Evolutionary conservation across 495 filamentous ascomycete species (phyloP).

Genomic region (Filosporella fistucella): DNA sequence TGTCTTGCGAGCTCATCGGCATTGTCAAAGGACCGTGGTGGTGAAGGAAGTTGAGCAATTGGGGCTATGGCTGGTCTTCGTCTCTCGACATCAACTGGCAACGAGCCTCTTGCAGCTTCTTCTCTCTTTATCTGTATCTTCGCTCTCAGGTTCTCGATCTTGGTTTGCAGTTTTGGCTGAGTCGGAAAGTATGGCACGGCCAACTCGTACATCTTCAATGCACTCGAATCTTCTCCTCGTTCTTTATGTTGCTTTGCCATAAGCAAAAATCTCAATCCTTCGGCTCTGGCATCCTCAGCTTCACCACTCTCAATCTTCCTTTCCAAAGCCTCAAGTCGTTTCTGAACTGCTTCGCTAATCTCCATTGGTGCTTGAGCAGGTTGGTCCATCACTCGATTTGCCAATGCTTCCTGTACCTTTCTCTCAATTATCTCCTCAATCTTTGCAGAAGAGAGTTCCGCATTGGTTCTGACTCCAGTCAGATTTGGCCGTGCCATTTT

Average conservation of each 20-base stretch:
- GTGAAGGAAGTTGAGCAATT: slow-evolving; percentile 12
- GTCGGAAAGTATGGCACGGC: slow-evolving; percentile 83
- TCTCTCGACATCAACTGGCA: slow-evolving; percentile 5
- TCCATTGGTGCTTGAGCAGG: slow-evolving; percentile 47
- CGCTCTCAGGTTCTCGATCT: slow-evolving; percentile 67
- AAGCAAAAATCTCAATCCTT: slow-evolving; percentile 78
- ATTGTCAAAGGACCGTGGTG: slow-evolving; percentile 12
- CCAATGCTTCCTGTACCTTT: slow-evolving; percentile 85
- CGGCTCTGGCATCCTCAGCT: slow-evolving; percentile 66
- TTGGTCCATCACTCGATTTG: slow-evolving; percentile 54
- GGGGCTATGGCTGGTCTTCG: slow-evolving; percentile 11
- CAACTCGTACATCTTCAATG: slow-evolving; percentile 80
- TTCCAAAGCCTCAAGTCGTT: slow-evolving; percentile 78
- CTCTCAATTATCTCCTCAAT: slow-evolving; percentile 90
- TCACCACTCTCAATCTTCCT: slow-evolving; percentile 60
- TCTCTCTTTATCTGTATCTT: slow-evolving; percentile 47
- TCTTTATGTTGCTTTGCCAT: slow-evolving; percentile 91
- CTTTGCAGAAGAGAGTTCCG: slow-evolving; percentile 61
- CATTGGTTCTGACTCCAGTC: slow-evolving; percentile 29
- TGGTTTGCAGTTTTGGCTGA: slow-evolving; percentile 72
- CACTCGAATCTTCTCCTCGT: slow-evolving; percentile 70
- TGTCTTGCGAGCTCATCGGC: not conserved
- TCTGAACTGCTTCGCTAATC: slow-evolving; percentile 73
- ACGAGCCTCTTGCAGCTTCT: slow-evolving; percentile 1
- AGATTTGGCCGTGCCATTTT: slow-evolving; percentile 33